phyloP scores from a whole-genome alignment of 129 eudicot species.

The carrot (Daucus carota) region DH1_v3.0 NC_030386.2:34702501-34703000 shows the following conservation, averaged over 20 bases:
- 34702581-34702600: background rate
- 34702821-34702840: conserved; percentile 31
- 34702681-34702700: background rate
- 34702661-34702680: background rate
- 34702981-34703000: too few relatives aligned
- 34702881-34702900: conserved; percentile 1
- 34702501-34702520: background rate
- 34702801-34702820: conserved; percentile 38
- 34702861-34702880: background rate
- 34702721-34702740: conserved; percentile 11
- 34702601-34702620: background rate
- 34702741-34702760: conserved; percentile 33
- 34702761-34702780: conserved; percentile 29
- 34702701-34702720: background rate
- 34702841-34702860: background rate
- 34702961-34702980: background rate
- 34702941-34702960: background rate
- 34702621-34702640: background rate
- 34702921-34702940: background rate
- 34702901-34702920: background rate
- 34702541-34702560: background rate
- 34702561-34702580: background rate
- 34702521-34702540: background rate
- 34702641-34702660: background rate
- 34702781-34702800: conserved; percentile 20